These are phyloP conservation scores for Pilaira anomala DNA, from an alignment of 192 early-diverging fungal genomes.

Conservation along the genomic window DNA sequence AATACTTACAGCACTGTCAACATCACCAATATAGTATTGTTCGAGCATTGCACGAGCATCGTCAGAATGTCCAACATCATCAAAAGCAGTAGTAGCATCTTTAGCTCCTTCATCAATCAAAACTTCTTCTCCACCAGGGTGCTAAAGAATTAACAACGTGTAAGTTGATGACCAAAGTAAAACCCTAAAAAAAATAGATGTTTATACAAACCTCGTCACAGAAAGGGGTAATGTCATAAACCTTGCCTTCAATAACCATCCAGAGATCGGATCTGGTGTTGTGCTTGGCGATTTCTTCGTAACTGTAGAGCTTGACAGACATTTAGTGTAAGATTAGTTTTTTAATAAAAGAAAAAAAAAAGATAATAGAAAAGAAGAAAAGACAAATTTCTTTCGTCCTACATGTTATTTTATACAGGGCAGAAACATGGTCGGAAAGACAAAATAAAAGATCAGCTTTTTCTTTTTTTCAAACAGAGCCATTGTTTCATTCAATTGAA, in stretches of 20 bases:
- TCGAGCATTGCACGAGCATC: constrained; percentile 87
- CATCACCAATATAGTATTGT: constrained; percentile 69
- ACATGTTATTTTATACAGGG: too few relatives aligned
- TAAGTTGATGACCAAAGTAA: background rate
- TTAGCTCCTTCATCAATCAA: constrained; percentile 86
- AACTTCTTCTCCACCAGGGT: constrained; percentile 99
- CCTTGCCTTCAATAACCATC: constrained; percentile 74
- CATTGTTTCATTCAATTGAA: too few relatives aligned
- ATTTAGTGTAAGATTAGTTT: constrained; percentile 10
- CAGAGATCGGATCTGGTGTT: constrained; percentile 72
- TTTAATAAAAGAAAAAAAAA: background rate
- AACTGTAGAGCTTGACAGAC: constrained; percentile 22
- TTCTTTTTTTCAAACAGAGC: too few relatives aligned
- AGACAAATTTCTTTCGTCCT: background rate
- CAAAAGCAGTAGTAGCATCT: constrained; percentile 92
- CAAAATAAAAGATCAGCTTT: too few relatives aligned
- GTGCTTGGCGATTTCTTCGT: constrained; percentile 60
- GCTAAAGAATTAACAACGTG: constrained; percentile 45
- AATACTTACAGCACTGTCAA: constrained; percentile 52
- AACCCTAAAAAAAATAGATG: background rate
- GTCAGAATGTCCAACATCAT: constrained; percentile 95
- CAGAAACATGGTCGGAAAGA: too few relatives aligned
- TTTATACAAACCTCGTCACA: constrained; percentile 68
- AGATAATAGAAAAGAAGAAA: background rate
- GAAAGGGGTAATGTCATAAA: constrained; percentile 77